phyloP scores from a whole-genome alignment of 1,284 basidiomycete species.

The Boletus sp. region DNA sequence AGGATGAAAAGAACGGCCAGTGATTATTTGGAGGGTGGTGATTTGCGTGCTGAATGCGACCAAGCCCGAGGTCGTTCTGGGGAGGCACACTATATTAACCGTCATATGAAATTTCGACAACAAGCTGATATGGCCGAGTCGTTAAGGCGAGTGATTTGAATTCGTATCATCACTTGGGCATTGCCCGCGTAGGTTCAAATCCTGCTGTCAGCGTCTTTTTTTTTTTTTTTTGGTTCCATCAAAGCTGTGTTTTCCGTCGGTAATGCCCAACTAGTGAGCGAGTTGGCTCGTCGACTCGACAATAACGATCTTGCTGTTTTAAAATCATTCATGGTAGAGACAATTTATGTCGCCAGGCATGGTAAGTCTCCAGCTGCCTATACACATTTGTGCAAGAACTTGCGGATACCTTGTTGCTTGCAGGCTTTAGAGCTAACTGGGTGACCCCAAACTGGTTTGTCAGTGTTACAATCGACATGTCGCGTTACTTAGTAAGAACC shows the following conservation, averaged over 20 bases:
- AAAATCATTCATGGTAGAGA: slow-evolving; percentile 50
- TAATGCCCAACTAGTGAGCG: too few relatives aligned
- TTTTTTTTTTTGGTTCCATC: too few relatives aligned
- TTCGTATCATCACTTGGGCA: slow-evolving; percentile 65
- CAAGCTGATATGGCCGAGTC: slow-evolving; percentile 75
- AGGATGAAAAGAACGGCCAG: slow-evolving; percentile 24
- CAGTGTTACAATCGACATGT: background rate
- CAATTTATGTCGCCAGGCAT: slow-evolving; percentile 78
- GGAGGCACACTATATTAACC: background rate
- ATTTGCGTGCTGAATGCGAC: slow-evolving; percentile 1
- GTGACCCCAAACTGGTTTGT: slow-evolving; percentile 58
- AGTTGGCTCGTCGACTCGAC: background rate
- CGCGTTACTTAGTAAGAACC: slow-evolving; percentile 6
- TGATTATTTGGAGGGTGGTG: slow-evolving; percentile 16
- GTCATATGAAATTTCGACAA: background rate
- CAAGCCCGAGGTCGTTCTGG: too few relatives aligned
- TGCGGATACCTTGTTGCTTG: slow-evolving; percentile 34
- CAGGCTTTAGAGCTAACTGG: slow-evolving; percentile 77
- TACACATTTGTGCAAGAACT: background rate
- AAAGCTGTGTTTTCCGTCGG: too few relatives aligned
- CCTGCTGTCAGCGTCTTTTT: slow-evolving; percentile 70
- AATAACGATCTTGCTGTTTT: background rate
- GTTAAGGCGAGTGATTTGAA: slow-evolving; percentile 81
- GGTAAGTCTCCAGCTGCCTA: slow-evolving; percentile 40
- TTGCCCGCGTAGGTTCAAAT: slow-evolving; percentile 76